These are phyloP conservation scores for Nitzschia sp. DNA, from an alignment of 108 stramenopile genomes.

Conservation along the genomic window DNA sequence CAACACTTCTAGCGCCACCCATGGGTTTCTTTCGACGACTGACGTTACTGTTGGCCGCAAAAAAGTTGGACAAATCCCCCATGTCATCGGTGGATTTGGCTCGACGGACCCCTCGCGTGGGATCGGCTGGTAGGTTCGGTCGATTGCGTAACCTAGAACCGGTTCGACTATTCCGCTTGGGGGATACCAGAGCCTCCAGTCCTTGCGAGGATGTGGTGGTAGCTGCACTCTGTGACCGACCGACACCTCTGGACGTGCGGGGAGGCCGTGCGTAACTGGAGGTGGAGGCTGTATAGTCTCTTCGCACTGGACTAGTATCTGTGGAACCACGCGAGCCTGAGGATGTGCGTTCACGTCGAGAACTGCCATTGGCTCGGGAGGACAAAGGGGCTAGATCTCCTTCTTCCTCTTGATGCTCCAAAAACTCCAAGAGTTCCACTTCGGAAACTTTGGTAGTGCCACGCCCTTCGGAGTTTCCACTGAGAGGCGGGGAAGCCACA, in stretches of 20 bases:
- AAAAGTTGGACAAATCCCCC: constrained; percentile 16
- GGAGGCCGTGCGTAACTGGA: constrained; percentile 5
- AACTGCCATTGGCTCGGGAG: neutral
- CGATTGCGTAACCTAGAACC: neutral
- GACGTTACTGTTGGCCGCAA: neutral
- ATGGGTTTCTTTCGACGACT: constrained; percentile 18
- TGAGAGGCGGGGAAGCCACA: neutral
- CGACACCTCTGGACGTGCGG: constrained; percentile 8
- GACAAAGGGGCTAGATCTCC: neutral
- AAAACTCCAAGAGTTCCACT: constrained; percentile 11
- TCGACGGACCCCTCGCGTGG: constrained; percentile 7
- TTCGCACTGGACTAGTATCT: neutral
- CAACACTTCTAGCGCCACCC: constrained; percentile 16
- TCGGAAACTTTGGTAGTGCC: constrained; percentile 1
- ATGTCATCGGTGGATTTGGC: constrained; percentile 19
- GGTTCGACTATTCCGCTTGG: neutral
- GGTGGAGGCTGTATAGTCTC: neutral
- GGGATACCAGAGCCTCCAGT: constrained; percentile 3
- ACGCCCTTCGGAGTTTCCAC: neutral
- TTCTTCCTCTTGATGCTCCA: neutral
- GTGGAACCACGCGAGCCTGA: neutral
- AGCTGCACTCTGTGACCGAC: constrained; percentile 11
- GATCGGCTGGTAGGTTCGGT: neutral
- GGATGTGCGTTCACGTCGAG: neutral
- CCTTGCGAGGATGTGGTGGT: neutral